These are phyloP conservation scores for Vinca major DNA, from an alignment of 305 asterid genomes.

Conservation along the genomic window DNA sequence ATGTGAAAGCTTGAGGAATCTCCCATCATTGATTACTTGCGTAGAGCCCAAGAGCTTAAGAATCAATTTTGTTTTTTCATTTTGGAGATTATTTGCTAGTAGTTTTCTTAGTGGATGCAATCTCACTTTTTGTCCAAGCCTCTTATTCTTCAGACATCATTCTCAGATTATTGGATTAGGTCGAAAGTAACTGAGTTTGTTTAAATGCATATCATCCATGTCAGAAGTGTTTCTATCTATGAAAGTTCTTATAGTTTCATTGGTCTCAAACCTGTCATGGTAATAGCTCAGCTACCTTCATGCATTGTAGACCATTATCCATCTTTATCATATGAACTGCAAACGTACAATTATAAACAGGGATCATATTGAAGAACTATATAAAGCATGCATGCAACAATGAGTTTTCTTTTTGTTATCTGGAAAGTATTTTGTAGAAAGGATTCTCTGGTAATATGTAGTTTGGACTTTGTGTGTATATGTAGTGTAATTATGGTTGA, in stretches of 20 bases:
- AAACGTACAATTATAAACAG: neutral
- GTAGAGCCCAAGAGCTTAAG: neutral
- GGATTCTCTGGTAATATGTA: neutral
- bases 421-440: neutral
- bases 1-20: conserved; percentile 19
- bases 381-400: neutral
- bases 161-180: neutral
- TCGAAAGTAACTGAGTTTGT: neutral
- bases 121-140: neutral
- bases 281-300: neutral
- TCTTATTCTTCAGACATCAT: neutral
- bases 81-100: neutral
- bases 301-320: neutral
- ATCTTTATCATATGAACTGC: neutral
- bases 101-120: neutral
- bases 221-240: neutral
- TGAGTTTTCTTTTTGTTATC: neutral
- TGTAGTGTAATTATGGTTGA: too few relatives aligned
- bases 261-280: neutral
- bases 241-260: neutral
- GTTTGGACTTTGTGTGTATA: neutral
- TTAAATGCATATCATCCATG: neutral
- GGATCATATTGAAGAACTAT: neutral
- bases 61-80: neutral
- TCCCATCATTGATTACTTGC: neutral